Evolutionary conservation across 1,284 basidiomycete species (phyloP).

Genomic region (Xanthoconium separans): DNA sequence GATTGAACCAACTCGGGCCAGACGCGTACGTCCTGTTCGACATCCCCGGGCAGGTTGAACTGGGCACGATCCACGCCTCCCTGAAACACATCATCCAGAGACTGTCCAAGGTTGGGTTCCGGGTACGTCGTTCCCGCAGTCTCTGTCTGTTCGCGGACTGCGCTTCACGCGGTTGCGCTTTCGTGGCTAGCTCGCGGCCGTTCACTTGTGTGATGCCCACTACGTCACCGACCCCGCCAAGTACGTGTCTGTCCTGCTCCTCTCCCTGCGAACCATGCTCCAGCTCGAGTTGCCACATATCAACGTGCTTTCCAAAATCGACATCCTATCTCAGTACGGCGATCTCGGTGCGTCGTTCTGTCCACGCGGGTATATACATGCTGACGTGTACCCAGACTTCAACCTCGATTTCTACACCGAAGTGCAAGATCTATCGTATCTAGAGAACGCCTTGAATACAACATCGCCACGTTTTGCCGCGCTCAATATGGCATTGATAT

Average conservation of each 20-base stretch:
- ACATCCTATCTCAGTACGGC: slow-evolving; percentile 84
- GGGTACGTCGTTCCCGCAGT: slow-evolving; percentile 59
- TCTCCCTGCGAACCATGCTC: slow-evolving; percentile 96
- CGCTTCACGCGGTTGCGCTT: slow-evolving; percentile 17
- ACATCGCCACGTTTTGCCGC: slow-evolving; percentile 67
- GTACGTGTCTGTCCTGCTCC: slow-evolving; percentile 90
- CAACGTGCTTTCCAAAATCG: slow-evolving; percentile 96
- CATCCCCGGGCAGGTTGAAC: slow-evolving; percentile 95
- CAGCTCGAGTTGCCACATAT: slow-evolving; percentile 96
- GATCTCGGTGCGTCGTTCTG: slow-evolving; percentile 64
- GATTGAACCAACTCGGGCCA: slow-evolving; percentile 64
- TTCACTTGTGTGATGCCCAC: slow-evolving; percentile 95
- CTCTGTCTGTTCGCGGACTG: slow-evolving; percentile 2
- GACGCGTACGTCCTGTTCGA: slow-evolving; percentile 93
- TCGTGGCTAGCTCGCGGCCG: slow-evolving; percentile 76
- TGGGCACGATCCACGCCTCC: slow-evolving; percentile 94
- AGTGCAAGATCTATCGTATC: slow-evolving; percentile 92
- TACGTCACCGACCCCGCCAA: slow-evolving; percentile 96
- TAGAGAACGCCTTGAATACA: slow-evolving; percentile 73
- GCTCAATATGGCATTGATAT: slow-evolving; percentile 88
- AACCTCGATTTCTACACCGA: slow-evolving; percentile 98
- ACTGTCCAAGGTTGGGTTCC: slow-evolving; percentile 76
- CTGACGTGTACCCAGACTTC: slow-evolving; percentile 64
- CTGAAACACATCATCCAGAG: slow-evolving; percentile 72
- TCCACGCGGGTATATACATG: not conserved